Percentiles rank a stretch among this genome's conserved stretches.
Evolutionary conservation across 306 rosid genomes (phyloP).

Genomic region (Notholithocarpus densiflorus): DNA sequence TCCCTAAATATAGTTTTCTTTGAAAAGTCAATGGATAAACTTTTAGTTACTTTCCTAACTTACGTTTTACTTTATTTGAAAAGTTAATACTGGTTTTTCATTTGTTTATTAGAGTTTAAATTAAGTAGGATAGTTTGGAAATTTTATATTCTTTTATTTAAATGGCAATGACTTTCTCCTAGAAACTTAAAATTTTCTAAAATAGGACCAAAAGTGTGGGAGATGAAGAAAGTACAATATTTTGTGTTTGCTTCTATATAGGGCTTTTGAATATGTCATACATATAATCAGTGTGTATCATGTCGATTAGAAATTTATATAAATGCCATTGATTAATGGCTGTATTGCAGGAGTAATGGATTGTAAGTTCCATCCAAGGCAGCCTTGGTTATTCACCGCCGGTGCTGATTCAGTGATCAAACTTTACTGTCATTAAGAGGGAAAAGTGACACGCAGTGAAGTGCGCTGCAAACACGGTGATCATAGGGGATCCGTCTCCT

Average conservation of each 20-base stretch:
- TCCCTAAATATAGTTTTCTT: too few relatives aligned
- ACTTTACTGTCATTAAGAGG: slow-evolving; percentile 64
- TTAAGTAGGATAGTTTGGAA: too few relatives aligned
- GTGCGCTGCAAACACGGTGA: not conserved
- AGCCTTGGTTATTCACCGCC: slow-evolving; percentile 89
- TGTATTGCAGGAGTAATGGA: slow-evolving; percentile 78
- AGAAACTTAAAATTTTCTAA: too few relatives aligned
- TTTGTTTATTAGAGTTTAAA: too few relatives aligned
- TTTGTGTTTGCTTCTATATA: not conserved
- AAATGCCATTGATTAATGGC: slow-evolving; percentile 8
- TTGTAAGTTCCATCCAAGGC: slow-evolving; percentile 92
- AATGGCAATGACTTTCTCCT: too few relatives aligned
- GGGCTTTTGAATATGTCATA: not conserved
- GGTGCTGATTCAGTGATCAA: slow-evolving; percentile 81
- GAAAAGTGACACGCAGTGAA: slow-evolving; percentile 9
- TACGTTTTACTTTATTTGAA: too few relatives aligned
- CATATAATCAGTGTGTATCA: not conserved
- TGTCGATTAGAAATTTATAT: not conserved
- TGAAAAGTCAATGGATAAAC: too few relatives aligned
- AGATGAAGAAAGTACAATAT: not conserved
- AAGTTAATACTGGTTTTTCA: too few relatives aligned
- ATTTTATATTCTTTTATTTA: too few relatives aligned
- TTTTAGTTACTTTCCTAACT: too few relatives aligned
- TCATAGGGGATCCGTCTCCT: not conserved
- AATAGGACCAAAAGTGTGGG: too few relatives aligned